Evolutionary conservation across 2,329 filamentous ascomycete species (phyloP).

Genomic region (Colletotrichum eleusines): DNA sequence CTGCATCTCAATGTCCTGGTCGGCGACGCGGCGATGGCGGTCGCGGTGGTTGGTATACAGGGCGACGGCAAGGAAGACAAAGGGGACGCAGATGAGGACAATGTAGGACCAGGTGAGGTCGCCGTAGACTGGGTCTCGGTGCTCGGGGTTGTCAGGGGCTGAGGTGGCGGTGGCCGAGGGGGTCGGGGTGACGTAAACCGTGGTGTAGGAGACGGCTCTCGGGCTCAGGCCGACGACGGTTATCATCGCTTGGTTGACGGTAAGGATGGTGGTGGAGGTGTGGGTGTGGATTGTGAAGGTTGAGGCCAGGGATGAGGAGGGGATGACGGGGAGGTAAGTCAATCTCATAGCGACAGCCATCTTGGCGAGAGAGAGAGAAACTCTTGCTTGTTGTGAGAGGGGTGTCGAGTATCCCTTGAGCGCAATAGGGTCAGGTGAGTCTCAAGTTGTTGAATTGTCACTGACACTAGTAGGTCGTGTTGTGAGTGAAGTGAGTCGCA

Average conservation of each 20-base stretch:
- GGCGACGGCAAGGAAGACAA: slow-evolving; percentile 23
- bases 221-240: background rate
- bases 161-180: background rate
- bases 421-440: background rate
- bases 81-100: slow-evolving; percentile 34
- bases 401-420: background rate
- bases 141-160: background rate
- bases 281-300: background rate
- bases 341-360: background rate
- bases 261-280: background rate
- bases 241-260: no score
- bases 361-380: background rate
- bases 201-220: background rate
- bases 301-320: background rate
- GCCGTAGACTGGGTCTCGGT: slow-evolving; percentile 10
- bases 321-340: background rate
- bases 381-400: background rate
- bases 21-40: slow-evolving; percentile 1
- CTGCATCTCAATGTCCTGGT: slow-evolving; percentile 39
- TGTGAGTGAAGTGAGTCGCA: background rate
- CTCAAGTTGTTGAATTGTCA: background rate
- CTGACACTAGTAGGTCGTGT: background rate
- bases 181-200: background rate
- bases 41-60: slow-evolving; percentile 19
- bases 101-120: slow-evolving; percentile 35